phyloP scores from a whole-genome alignment of 2,329 filamentous ascomycete genomes.

The Scytalidium lignicola region DNA sequence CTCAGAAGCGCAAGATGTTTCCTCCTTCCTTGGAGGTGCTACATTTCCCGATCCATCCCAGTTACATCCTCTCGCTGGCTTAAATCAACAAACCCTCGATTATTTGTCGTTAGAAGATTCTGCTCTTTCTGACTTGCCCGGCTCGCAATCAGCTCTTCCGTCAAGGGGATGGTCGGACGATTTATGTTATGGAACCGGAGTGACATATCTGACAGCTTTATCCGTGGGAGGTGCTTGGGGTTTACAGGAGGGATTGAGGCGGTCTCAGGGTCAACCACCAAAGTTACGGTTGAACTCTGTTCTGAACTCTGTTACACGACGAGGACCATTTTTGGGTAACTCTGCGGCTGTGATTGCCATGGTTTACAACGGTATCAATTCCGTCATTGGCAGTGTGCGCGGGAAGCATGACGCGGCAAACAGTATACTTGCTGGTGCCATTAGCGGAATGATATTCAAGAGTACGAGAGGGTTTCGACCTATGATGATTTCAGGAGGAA shows the following conservation, averaged over 20 bases:
- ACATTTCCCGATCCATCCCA: constrained; percentile 79
- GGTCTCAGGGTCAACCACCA: constrained; percentile 71
- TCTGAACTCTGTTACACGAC: constrained; percentile 86
- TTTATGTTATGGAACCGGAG: constrained; percentile 93
- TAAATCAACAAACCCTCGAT: constrained; percentile 90
- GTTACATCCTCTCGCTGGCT: constrained; percentile 87
- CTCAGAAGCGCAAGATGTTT: constrained; percentile 70
- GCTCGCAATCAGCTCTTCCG: constrained; percentile 80
- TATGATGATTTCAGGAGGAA: constrained; percentile 90
- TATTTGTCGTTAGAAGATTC: constrained; percentile 94
- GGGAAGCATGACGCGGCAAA: constrained; percentile 89
- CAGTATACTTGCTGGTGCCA: constrained; percentile 74
- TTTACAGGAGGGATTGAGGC: constrained; percentile 79
- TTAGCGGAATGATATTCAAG: constrained; percentile 95
- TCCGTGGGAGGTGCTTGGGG: constrained; percentile 88
- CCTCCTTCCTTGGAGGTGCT: constrained; percentile 75
- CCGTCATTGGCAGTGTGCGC: constrained; percentile 69
- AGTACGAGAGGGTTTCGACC: constrained; percentile 84
- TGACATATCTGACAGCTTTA: constrained; percentile 87
- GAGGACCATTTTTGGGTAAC: constrained; percentile 94
- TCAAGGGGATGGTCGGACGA: constrained; percentile 98
- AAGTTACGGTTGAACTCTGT: constrained; percentile 92
- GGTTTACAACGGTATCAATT: constrained; percentile 92
- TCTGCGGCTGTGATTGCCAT: constrained; percentile 93
- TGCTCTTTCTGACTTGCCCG: constrained; percentile 78